Conservation (phyloP, 2,329 filamentous ascomycete genomes). For the Colletotrichum filicis region DNA sequence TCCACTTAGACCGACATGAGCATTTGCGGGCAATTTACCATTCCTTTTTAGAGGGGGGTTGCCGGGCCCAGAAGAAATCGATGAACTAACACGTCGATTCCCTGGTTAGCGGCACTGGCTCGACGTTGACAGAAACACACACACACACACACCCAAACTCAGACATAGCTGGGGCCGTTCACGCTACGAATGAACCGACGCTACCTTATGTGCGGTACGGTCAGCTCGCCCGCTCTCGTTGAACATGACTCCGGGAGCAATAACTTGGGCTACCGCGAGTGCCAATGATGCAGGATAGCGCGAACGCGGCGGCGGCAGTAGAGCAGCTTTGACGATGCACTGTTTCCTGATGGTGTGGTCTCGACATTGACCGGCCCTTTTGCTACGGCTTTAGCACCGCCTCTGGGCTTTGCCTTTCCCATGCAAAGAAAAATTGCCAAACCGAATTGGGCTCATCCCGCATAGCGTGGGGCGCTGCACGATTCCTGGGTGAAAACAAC, state of each 20-base stretch:
- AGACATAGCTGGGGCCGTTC: background rate
- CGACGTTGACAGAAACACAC: background rate
- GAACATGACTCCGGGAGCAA: background rate
- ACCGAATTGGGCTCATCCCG: constrained; percentile 22
- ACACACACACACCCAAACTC: background rate
- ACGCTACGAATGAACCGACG: background rate
- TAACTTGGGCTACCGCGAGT: too few relatives aligned
- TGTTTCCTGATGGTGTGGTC: background rate
- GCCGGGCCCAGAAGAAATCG: background rate
- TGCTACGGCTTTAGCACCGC: background rate
- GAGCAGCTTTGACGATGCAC: background rate
- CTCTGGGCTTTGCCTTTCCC: background rate
- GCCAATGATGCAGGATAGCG: background rate
- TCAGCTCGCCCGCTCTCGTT: background rate
- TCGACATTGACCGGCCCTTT: background rate
- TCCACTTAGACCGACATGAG: background rate
- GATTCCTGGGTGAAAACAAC: constrained; percentile 11
- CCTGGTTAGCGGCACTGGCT: background rate
- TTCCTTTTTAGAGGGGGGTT: background rate
- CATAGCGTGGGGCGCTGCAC: constrained; percentile 27
- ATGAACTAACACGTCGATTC: background rate
- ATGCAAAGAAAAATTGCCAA: background rate
- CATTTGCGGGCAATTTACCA: constrained; percentile 15
- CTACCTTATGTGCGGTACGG: background rate
- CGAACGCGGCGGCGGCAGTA: background rate